phyloP scores from a whole-genome alignment of 1,139 yeast genomes.

The Suhomyces atakaporum region DNA sequence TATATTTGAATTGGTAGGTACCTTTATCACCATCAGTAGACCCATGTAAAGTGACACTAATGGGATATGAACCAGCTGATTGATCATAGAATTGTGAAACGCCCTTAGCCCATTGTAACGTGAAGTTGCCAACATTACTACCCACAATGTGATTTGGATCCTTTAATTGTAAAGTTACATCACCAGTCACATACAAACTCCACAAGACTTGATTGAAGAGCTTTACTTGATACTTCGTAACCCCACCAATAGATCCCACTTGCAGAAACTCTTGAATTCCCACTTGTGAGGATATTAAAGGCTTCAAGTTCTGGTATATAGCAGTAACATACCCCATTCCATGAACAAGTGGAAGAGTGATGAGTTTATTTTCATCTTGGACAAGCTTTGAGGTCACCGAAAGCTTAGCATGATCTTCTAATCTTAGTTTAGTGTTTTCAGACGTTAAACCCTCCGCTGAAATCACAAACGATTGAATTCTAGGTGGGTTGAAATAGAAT shows the following conservation, averaged over 20 bases:
- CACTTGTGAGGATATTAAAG: conserved; percentile 60
- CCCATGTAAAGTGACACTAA: conserved; percentile 28
- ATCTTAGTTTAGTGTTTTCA: conserved; percentile 22
- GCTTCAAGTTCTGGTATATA: conserved; percentile 54
- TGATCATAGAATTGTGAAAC: conserved; percentile 49
- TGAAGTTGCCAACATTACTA: conserved; percentile 29
- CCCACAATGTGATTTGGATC: conserved; percentile 60
- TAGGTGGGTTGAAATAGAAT: conserved; percentile 50
- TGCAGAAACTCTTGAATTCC: conserved; percentile 55
- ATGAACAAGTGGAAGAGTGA: conserved; percentile 40
- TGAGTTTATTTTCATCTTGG: conserved; percentile 19
- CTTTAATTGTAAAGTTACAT: conserved; percentile 39
- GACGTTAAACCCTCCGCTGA: conserved; percentile 33
- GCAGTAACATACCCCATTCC: conserved; percentile 78
- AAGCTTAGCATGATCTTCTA: conserved; percentile 36
- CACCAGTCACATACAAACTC: conserved; percentile 42
- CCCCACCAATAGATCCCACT: conserved; percentile 19
- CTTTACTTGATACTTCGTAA: conserved; percentile 33
- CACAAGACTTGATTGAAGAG: conserved; percentile 46
- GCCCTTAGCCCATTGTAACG: conserved; percentile 48
- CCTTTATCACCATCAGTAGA: conserved; percentile 27
- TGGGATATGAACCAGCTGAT: conserved; percentile 48
- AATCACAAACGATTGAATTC: conserved; percentile 44
- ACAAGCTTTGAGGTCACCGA: conserved; percentile 33
- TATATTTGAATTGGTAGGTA: conserved; percentile 33